phyloP scores from a whole-genome alignment of 805 yeast genomes.

The Candida adriatica region DNA sequence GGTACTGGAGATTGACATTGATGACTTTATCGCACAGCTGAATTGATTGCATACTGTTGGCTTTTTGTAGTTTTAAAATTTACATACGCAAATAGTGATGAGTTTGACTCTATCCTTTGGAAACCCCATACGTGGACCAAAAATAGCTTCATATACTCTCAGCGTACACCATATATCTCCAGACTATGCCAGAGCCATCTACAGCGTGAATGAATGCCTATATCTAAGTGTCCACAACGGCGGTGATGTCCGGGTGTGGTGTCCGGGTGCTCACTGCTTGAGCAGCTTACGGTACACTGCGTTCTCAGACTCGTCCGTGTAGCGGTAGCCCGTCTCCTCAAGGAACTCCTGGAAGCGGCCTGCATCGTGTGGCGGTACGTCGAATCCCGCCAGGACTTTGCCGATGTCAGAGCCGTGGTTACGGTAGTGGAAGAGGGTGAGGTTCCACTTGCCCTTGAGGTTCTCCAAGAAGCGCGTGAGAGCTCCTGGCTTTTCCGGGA shows the following conservation, averaged over 20 bases:
- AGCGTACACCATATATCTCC: too few species aligned
- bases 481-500: conserved; percentile 98
- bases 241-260: too few species aligned
- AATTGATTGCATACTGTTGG: too few species aligned
- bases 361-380: conserved; percentile 67
- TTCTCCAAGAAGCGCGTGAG: conserved; percentile 69
- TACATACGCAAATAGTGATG: too few species aligned
- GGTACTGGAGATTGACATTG: conserved; percentile 67
- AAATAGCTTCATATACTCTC: too few species aligned
- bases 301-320: conserved; percentile 77
- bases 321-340: conserved; percentile 66
- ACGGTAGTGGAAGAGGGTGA: conserved; percentile 92
- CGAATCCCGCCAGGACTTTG: conserved; percentile 83
- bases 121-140: too few species aligned
- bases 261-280: too few species aligned
- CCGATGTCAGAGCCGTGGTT: conserved; percentile 96
- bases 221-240: too few species aligned
- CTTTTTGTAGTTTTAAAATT: too few species aligned
- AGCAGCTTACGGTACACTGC: conserved; percentile 79
- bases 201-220: too few species aligned
- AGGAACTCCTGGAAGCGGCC: conserved; percentile 63
- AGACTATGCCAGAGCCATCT: too few species aligned
- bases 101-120: too few species aligned
- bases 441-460: conserved; percentile 78
- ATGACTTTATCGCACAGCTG: conserved; percentile 58